Base-by-base conservation (phyloP, 768 basidiomycete species). In the Phanerochaete carnosa region DNA sequence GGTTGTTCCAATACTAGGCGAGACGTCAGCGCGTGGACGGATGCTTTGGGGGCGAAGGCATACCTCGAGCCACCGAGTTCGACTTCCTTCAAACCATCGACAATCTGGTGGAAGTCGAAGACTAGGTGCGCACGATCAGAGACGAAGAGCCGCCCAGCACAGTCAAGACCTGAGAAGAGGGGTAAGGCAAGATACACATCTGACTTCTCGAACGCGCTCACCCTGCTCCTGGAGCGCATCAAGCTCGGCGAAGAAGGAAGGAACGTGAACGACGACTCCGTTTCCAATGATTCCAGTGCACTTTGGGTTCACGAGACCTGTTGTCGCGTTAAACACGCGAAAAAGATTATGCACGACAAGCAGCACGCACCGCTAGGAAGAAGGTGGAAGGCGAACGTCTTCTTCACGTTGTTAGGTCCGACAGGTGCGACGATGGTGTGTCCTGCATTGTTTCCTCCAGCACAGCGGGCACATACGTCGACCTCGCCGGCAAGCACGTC, bases 51-150 rank as follows among this genome's bases (percentile, higher is more conserved):
- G 43, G 51, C 60, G 64, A 66, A 33, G 15, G 57, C 67, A 45
- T 65, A 88, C 88, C 89, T 92, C 1, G 87, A 88, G 9, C 93
- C 92, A 25, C 97, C 97, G 25, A 98, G 84, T 73, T 98, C 97
- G 39, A 94, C 93, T 74, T 99, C 97, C 73, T 98, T 99, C 69
- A 99, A 78, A 5, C 97, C 97, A 71, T 99, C 97, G 29, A 98
- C 97, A 69, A 98, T 98, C 78, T 99, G 97, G 76, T 99, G 97
- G 74, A 99, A 98, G 72, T 98, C 97, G 70, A 99, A 95, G 33
- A 99, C 97, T 62, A 99, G 87, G 64, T 96, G 94, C 3, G 97
- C 94, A 64, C 97, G 89, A 76, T 98, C 95, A 26, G 96, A 98
- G 66, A 99, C 81, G 72, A 97, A 90, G 22, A 99, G 76, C 33